Evolutionary conservation across 2,329 filamentous ascomycete genomes (phyloP).

Genomic region (Grosmannia huntii): DNA sequence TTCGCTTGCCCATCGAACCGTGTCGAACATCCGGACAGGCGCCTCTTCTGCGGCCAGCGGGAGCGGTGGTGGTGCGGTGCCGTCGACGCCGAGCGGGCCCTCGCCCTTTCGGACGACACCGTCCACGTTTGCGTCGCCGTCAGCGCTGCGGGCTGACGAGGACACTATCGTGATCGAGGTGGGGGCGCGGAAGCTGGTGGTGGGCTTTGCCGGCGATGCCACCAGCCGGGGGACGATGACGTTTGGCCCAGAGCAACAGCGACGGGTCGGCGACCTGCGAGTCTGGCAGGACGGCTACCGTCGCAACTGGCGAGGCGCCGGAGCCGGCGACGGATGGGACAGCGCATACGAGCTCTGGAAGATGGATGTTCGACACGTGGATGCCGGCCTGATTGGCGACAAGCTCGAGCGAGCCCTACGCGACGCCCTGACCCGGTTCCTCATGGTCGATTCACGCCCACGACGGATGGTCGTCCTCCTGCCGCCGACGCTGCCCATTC

Average conservation of each 20-base stretch:
- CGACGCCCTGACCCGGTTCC: slow-evolving; percentile 65
- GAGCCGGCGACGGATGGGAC: slow-evolving; percentile 42
- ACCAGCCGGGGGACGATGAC: slow-evolving; percentile 57
- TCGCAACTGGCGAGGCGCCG: slow-evolving; percentile 29
- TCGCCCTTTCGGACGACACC: slow-evolving; percentile 46
- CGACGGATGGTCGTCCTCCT: slow-evolving; percentile 63
- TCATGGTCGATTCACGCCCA: slow-evolving; percentile 62
- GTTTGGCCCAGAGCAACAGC: slow-evolving; percentile 63
- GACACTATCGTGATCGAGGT: slow-evolving; percentile 75
- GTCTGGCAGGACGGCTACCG: slow-evolving; percentile 47
- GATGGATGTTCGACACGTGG: slow-evolving; percentile 57
- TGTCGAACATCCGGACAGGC: slow-evolving; percentile 38
- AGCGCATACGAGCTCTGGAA: slow-evolving; percentile 64
- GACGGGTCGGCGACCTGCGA: slow-evolving; percentile 71
- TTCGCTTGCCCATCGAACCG: slow-evolving; percentile 42
- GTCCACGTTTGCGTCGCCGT: slow-evolving; percentile 44
- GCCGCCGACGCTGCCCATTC: slow-evolving; percentile 21
- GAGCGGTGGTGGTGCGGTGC: slow-evolving; percentile 7
- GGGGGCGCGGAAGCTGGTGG: slow-evolving; percentile 63
- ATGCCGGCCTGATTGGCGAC: slow-evolving; percentile 72
- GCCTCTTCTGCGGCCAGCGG: slow-evolving; percentile 15
- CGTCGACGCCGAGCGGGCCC: slow-evolving; percentile 9
- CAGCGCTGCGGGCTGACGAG: slow-evolving; percentile 60
- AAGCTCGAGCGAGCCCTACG: slow-evolving; percentile 74
- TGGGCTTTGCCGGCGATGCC: slow-evolving; percentile 78